phyloP scores from a whole-genome alignment of 2,329 filamentous ascomycete genomes.

The Fusarium xyrophilum region DNA sequence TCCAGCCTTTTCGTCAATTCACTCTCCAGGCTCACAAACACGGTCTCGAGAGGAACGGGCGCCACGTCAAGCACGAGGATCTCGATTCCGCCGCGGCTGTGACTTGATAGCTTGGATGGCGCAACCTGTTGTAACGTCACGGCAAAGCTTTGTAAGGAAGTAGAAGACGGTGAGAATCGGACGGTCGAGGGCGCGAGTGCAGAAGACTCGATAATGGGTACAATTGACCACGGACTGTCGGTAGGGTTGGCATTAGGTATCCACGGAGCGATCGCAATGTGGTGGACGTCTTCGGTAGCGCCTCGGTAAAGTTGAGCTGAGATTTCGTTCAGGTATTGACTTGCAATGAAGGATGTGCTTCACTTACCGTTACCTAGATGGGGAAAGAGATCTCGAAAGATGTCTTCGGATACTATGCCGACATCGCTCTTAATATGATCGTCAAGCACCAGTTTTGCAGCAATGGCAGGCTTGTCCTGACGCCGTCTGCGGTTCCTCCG shows the following conservation, averaged over 20 bases:
- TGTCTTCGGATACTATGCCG: slow-evolving; percentile 84
- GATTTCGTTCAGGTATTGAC: slow-evolving; percentile 4
- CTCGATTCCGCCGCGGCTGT: slow-evolving; percentile 80
- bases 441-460: slow-evolving; percentile 83
- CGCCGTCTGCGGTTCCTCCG: slow-evolving; percentile 61
- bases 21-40: slow-evolving; percentile 86
- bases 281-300: slow-evolving; percentile 53
- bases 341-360: background rate
- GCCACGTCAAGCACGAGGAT: slow-evolving; percentile 82
- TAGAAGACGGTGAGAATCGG: slow-evolving; percentile 75
- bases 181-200: slow-evolving; percentile 78
- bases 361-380: slow-evolving; percentile 60
- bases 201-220: slow-evolving; percentile 73
- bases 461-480: slow-evolving; percentile 75
- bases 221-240: slow-evolving; percentile 80
- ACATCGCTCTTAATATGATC: slow-evolving; percentile 85
- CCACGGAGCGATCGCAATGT: slow-evolving; percentile 80
- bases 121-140: slow-evolving; percentile 74
- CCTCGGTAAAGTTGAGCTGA: slow-evolving; percentile 18
- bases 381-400: slow-evolving; percentile 83
- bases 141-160: slow-evolving; percentile 80
- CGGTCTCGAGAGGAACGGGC: slow-evolving; percentile 79
- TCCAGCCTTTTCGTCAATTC: slow-evolving; percentile 81
- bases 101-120: slow-evolving; percentile 75
- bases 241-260: slow-evolving; percentile 64